These are phyloP conservation scores for Heterobasidion occidentale DNA, from an alignment of 1,284 basidiomycete species.

Conservation along the genomic window DNA sequence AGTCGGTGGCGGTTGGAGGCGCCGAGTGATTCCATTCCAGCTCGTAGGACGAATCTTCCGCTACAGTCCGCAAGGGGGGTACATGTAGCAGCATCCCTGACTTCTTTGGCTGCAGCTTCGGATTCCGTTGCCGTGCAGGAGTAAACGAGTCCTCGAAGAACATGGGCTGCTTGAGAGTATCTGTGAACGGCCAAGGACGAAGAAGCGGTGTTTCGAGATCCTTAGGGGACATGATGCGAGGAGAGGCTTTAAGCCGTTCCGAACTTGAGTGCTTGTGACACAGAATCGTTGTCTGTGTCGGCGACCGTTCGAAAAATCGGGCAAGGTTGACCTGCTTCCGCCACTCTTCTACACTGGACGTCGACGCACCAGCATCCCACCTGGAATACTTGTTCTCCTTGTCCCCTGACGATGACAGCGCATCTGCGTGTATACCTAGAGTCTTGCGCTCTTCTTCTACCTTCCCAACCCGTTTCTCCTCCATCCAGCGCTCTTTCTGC, in stretches of 20 bases:
- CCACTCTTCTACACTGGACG: not conserved
- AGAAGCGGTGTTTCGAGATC: not conserved
- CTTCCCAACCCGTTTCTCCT: constrained; percentile 33
- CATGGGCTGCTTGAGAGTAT: not conserved
- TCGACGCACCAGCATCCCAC: not conserved
- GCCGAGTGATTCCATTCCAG: not conserved
- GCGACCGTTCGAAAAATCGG: constrained; percentile 11
- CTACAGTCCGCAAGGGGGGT: not conserved
- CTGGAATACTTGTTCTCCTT: not conserved
- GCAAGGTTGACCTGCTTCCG: constrained; percentile 9
- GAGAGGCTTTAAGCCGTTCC: not conserved
- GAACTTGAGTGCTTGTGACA: not conserved
- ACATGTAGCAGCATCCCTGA: too few species aligned
- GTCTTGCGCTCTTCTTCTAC: constrained; percentile 26
- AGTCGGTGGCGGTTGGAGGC: not conserved
- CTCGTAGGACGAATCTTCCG: not conserved
- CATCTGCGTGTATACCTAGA: constrained; percentile 4
- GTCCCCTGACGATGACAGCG: not conserved
- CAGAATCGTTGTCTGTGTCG: constrained; percentile 5
- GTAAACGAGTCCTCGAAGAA: not conserved
- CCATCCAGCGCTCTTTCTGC: constrained; percentile 41
- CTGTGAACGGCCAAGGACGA: not conserved
- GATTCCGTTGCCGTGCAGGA: not conserved
- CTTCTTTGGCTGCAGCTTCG: not conserved
- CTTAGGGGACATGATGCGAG: not conserved